Conservation (phyloP, 306 rosid species). For the Crotalaria pallida region DNA sequence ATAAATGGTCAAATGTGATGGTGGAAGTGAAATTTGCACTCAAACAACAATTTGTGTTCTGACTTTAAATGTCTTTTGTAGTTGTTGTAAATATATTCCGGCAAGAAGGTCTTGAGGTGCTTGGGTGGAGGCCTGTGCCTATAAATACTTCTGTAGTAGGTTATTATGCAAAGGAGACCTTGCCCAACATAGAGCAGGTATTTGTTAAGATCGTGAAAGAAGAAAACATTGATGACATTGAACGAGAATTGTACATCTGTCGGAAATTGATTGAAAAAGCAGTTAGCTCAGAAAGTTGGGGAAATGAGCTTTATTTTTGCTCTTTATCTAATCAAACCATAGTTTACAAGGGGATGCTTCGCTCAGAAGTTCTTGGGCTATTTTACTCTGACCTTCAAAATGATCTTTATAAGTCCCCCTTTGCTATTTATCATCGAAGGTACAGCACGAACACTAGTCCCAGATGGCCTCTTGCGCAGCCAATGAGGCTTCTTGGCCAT, state of each 20-base stretch:
- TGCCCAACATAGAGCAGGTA: constrained; percentile 94
- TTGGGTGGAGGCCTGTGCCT: constrained; percentile 99
- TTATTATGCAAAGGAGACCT: constrained; percentile 83
- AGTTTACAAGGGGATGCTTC: constrained; percentile 99
- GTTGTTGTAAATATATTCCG: constrained; percentile 71
- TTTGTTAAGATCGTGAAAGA: constrained; percentile 84
- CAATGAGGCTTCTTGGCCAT: constrained; percentile 98
- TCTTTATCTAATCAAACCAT: constrained; percentile 95
- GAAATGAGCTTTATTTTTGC: constrained; percentile 92
- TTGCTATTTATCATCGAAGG: constrained; percentile 98
- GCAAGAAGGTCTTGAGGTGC: constrained; percentile 98
- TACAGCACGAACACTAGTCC: constrained; percentile 98
- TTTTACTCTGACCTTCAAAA: constrained; percentile 91
- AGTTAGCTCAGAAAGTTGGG: constrained; percentile 83
- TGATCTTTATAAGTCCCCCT: constrained; percentile 78
- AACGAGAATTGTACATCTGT: constrained; percentile 91
- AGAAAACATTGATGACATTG: constrained; percentile 92
- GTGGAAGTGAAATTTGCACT: background rate
- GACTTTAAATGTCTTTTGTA: constrained; percentile 46
- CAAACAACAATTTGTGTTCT: constrained; percentile 23
- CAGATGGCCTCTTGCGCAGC: constrained; percentile 99
- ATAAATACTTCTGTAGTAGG: constrained; percentile 88
- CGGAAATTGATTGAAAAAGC: constrained; percentile 93
- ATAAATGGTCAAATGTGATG: background rate
- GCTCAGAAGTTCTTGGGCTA: constrained; percentile 90